A percentile compares a stretch with the other conserved stretches of the same genome.
Evolutionary conservation across 176 grass and related monocot genomes (phyloP).

Genomic region (Sorghum bicolor): Sorghum_bicolor_NCBIv3 NC_012879.2:5174501-5175000

Average conservation of each 20-base stretch:
- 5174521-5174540: constrained; percentile 80
- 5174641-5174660: not conserved
- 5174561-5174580: not conserved
- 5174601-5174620: not conserved
- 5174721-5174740: not conserved
- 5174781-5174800: not conserved
- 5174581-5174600: not conserved
- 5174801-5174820: not conserved
- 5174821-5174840: not conserved
- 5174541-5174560: constrained; percentile 27
- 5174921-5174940: not conserved
- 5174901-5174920: not conserved
- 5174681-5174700: not conserved
- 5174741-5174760: not conserved
- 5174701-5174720: not conserved
- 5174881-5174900: not conserved
- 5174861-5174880: not conserved
- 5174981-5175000: not conserved
- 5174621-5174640: not conserved
- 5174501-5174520: constrained; percentile 84
- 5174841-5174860: not conserved
- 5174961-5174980: not conserved
- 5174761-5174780: not conserved
- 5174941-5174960: not conserved
- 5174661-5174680: not conserved